phyloP scores from a whole-genome alignment of 257 asterid species.

The Linderniella brevidens region DNA sequence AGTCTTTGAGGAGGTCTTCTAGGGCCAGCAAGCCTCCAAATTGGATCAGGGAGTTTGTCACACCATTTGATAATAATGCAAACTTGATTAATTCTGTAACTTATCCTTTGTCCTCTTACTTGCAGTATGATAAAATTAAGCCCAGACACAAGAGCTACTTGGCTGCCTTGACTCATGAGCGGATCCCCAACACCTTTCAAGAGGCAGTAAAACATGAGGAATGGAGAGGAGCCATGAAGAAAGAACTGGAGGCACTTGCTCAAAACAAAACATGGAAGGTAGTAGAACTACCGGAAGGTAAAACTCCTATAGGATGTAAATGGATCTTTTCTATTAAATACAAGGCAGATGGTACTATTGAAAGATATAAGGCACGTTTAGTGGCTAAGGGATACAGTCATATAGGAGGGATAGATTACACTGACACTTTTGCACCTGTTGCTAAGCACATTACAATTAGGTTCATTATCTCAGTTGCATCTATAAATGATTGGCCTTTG shows the following conservation, averaged over 20 bases:
- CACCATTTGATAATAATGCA: too few relatives aligned
- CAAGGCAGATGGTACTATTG: not conserved
- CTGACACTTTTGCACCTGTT: not conserved
- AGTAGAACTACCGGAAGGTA: not conserved
- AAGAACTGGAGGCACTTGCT: not conserved
- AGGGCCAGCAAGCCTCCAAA: too few relatives aligned
- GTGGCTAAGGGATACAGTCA: not conserved
- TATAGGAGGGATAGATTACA: not conserved
- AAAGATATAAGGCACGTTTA: not conserved
- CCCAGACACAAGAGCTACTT: not conserved
- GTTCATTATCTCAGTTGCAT: too few relatives aligned
- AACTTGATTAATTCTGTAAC: too few relatives aligned
- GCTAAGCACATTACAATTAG: not conserved
- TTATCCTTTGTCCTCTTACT: too few relatives aligned
- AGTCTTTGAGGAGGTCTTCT: too few relatives aligned
- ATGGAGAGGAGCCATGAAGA: not conserved
- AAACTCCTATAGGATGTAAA: not conserved
- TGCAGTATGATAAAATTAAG: too few relatives aligned
- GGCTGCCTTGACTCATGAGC: not conserved
- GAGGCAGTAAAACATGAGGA: not conserved
- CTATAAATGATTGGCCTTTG: too few relatives aligned
- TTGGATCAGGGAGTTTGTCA: too few relatives aligned
- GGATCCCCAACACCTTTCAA: not conserved
- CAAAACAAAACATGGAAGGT: not conserved
- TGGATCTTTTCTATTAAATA: not conserved